Conservation (phyloP, 352 stramenopile species). For the Aphanomyces cochlioides region DNA sequence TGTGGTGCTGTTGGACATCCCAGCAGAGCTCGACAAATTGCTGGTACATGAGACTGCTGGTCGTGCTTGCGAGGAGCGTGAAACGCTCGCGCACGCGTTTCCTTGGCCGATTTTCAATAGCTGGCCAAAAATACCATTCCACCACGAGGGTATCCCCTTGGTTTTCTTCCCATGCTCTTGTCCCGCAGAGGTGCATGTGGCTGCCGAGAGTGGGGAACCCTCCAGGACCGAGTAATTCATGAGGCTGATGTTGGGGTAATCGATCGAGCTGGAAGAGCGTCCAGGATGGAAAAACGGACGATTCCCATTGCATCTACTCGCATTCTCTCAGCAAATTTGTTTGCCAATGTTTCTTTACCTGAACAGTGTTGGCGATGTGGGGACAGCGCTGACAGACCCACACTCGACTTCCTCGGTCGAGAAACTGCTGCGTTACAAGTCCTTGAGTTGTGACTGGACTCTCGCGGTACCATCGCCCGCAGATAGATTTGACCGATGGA, state of each 20-base stretch:
- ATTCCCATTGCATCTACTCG: slow-evolving; percentile 24
- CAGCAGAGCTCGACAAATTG: slow-evolving; percentile 23
- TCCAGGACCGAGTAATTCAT: slow-evolving; percentile 9
- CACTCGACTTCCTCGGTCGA: slow-evolving; percentile 2
- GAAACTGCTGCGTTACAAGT: neutral
- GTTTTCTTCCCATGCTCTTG: slow-evolving; percentile 27
- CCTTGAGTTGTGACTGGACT: neutral
- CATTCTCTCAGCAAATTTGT: neutral
- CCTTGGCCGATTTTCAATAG: neutral
- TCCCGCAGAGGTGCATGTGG: slow-evolving; percentile 19
- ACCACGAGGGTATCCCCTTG: slow-evolving; percentile 26
- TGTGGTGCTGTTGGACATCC: neutral
- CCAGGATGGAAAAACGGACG: slow-evolving; percentile 5
- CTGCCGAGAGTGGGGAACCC: slow-evolving; percentile 23
- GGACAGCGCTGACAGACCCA: neutral
- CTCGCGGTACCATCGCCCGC: slow-evolving; percentile 4
- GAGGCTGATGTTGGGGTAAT: slow-evolving; percentile 14
- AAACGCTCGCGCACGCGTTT: slow-evolving; percentile 27
- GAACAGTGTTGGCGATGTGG: neutral
- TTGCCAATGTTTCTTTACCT: slow-evolving; percentile 4
- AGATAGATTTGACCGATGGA: neutral
- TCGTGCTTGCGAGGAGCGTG: slow-evolving; percentile 27
- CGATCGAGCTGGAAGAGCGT: slow-evolving; percentile 14
- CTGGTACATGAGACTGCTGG: slow-evolving; percentile 26
- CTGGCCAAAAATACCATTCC: slow-evolving; percentile 28